Conservation (phyloP, 2,329 filamentous ascomycete species). For the Metarhizium guizhouense region DNA sequence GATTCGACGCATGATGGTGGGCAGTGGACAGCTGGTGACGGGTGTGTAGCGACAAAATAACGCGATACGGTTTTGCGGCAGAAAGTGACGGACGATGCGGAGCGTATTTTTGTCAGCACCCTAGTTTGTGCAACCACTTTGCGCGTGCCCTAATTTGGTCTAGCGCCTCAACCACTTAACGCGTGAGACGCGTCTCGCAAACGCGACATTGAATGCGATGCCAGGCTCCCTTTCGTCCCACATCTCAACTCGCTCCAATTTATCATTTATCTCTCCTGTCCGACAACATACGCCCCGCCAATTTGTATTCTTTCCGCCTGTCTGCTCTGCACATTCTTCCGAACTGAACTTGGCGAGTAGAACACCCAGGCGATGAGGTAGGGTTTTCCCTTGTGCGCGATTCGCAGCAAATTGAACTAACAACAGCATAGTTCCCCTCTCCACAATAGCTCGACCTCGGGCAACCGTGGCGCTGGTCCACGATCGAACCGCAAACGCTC, state of each 20-base stretch:
- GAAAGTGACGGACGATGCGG: background rate
- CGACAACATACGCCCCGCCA: background rate
- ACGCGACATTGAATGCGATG: conserved; percentile 15
- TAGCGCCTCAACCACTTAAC: conserved; percentile 32
- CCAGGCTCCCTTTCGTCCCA: conserved; percentile 7
- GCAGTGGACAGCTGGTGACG: background rate
- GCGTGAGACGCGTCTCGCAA: conserved; percentile 23
- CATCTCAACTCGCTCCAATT: conserved; percentile 11
- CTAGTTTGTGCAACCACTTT: conserved; percentile 21
- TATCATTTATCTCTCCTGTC: conserved; percentile 7
- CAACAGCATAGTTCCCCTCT: conserved; percentile 63
- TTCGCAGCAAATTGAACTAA: background rate
- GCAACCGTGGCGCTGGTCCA: conserved; percentile 60
- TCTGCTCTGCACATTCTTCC: background rate
- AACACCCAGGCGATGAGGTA: conserved; percentile 15
- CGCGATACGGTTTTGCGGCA: background rate
- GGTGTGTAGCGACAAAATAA: background rate
- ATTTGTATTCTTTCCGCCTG: background rate
- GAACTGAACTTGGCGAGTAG: background rate
- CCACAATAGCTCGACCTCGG: conserved; percentile 70
- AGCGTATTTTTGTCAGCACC: background rate
- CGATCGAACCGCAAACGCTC: conserved; percentile 46
- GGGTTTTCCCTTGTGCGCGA: background rate
- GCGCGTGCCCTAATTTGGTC: conserved; percentile 22
- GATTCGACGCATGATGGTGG: no score